Base-by-base conservation (phyloP, 2,329 filamentous ascomycete species). In the Colletotrichum sp. region DNA sequence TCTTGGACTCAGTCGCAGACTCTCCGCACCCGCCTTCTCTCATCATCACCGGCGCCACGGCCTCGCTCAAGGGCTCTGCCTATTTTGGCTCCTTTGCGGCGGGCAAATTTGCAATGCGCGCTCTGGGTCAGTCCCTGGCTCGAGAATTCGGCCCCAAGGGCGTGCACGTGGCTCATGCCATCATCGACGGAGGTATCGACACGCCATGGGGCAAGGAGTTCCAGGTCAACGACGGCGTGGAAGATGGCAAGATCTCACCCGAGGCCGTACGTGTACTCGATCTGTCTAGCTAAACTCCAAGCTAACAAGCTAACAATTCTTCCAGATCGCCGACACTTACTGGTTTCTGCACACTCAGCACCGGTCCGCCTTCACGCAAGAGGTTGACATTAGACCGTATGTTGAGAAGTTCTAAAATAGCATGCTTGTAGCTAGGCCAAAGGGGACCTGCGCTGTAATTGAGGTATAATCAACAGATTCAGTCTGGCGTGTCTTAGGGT, bases 31-130 rank as follows among this genome's bases (percentile, higher is more conserved):
- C 95, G 6, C 95, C 95, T 0, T 93, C 94, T 1, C 87, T 98
- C 25, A 93, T 98, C 80, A 94, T 97, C 84, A 98, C 96, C 0
- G 96, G 96, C 36, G 95, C 96, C 0, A 98, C 96, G 0, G 96
- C 95, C 0, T 95, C 93, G 0, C 79, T 96, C 22, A 94, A 93
- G 80, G 94, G 94, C 6, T 93, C 92, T 13, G 92, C 94, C 1
- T 86, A 87, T 15, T 94, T 95, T 83, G 87, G 92, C 2, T 86
- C 90, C 9, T 98, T 98, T 81, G 93, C 95, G 0, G 91, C 92
- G 3, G 94, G 93, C 32, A 98, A 97, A 83, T 97, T 95, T 82
- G 95, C 94, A 6, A 86, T 94, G 79, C 89, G 96, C 36, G 95
- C 93, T 0, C 85, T 97, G 66, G 89, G 90, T 1, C 95, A 96